A percentile compares a stretch with the other conserved stretches of the same genome.
Conservation (phyloP, 768 basidiomycete species). For the Suillus plorans region DNA sequence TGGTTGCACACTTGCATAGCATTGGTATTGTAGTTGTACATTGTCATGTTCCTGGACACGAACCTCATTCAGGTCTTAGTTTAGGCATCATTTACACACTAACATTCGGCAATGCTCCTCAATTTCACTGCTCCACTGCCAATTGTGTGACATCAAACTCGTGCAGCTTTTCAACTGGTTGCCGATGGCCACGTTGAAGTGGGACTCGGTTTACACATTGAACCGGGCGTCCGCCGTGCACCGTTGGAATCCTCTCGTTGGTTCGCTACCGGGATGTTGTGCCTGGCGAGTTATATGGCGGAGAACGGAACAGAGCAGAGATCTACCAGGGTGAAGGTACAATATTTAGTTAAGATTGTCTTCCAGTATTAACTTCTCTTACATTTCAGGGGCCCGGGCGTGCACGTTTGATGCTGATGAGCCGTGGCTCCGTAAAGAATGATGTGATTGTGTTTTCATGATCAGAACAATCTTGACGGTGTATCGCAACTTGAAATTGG, state of each 20-base stretch:
- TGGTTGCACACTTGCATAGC: conserved; percentile 31
- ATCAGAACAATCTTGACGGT: conserved; percentile 53
- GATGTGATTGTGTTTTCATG: conserved; percentile 38
- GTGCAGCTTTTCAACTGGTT: conserved; percentile 9
- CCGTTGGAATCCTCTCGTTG: conserved; percentile 22
- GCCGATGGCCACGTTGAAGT: conserved; percentile 33
- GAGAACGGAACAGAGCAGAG: conserved; percentile 14
- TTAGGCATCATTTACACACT: background rate
- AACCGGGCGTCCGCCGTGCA: conserved; percentile 38
- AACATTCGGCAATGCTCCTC: background rate
- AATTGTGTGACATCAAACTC: background rate
- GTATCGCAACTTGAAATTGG: conserved; percentile 52
- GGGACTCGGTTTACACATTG: conserved; percentile 58
- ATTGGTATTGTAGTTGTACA: conserved; percentile 48
- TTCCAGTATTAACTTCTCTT: background rate
- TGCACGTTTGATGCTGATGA: conserved; percentile 1
- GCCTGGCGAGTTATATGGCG: conserved; percentile 18
- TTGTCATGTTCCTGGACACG: conserved; percentile 55
- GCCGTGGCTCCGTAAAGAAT: conserved; percentile 18
- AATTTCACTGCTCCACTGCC: background rate
- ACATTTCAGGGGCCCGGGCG: background rate
- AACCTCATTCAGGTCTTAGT: conserved; percentile 14
- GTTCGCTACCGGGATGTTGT: conserved; percentile 30
- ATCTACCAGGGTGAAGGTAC: conserved; percentile 6
- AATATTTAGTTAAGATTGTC: background rate